Percentiles rank a stretch among this genome's conserved stretches.
Evolutionary conservation across 345 rosid species (phyloP).

Genomic region (Anacardium occidentale): DNA sequence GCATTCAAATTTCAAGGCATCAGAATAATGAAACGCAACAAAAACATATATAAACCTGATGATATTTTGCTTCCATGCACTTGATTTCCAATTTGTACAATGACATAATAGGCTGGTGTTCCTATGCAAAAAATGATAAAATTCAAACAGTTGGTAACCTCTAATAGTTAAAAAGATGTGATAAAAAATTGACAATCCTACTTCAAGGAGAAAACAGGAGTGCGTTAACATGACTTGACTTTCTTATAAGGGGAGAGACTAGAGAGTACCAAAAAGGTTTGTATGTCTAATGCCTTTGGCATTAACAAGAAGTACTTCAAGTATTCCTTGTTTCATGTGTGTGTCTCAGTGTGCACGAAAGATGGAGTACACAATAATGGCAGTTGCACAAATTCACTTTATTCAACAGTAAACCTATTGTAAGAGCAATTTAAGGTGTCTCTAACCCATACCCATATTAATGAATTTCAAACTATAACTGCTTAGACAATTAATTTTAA

Average conservation of each 20-base stretch:
- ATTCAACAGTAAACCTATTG: background rate
- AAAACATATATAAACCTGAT: constrained; percentile 42
- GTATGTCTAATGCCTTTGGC: constrained; percentile 77
- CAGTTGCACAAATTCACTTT: constrained; percentile 13
- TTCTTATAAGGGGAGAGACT: constrained; percentile 7
- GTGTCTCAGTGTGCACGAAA: background rate
- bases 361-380: background rate
- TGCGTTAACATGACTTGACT: background rate
- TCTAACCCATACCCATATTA: background rate
- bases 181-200: background rate
- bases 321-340: constrained; percentile 54
- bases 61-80: constrained; percentile 64
- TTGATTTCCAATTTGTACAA: constrained; percentile 62
- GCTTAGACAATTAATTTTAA: constrained; percentile 13
- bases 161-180: background rate
- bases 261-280: constrained; percentile 53
- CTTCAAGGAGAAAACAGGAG: background rate
- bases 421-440: background rate
- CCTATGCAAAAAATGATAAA: constrained; percentile 39
- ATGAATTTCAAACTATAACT: background rate
- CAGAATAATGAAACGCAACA: background rate
- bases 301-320: constrained; percentile 76
- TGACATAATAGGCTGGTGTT: constrained; percentile 55
- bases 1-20: background rate
- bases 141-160: background rate